Percentiles rank a stretch among this genome's conserved stretches.
Evolutionary conservation across 371 early-diverging fungal genomes (phyloP).

Genomic region (Mucor circinelloides): DNA sequence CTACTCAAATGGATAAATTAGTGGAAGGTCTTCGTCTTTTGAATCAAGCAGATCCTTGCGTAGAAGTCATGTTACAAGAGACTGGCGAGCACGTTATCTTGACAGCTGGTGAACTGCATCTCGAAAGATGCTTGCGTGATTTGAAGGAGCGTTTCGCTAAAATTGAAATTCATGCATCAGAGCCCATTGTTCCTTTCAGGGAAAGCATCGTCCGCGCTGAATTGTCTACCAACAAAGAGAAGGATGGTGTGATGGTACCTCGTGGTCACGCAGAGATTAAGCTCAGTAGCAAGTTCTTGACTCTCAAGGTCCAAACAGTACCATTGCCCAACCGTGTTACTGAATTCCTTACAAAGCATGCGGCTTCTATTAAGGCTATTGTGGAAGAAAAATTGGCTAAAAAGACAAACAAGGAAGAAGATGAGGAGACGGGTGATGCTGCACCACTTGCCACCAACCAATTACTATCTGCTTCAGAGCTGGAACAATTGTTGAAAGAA

Average conservation of each 20-base stretch:
- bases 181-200: slow-evolving; percentile 97
- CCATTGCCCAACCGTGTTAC: slow-evolving; percentile 79
- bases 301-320: slow-evolving; percentile 75
- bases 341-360: slow-evolving; percentile 62
- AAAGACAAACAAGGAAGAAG: slow-evolving; percentile 21
- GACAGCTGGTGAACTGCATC: slow-evolving; percentile 96
- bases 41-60: slow-evolving; percentile 94
- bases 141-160: slow-evolving; percentile 92
- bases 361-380: slow-evolving; percentile 64
- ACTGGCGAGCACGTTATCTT: slow-evolving; percentile 97
- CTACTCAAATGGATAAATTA: slow-evolving; percentile 84
- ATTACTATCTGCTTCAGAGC: slow-evolving; percentile 32
- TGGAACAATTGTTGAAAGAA: slow-evolving; percentile 38
- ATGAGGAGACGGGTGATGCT: slow-evolving; percentile 24
- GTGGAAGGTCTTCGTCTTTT: slow-evolving; percentile 85
- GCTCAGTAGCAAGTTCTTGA: slow-evolving; percentile 67
- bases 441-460: slow-evolving; percentile 9
- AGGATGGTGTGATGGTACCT: slow-evolving; percentile 49
- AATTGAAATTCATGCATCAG: slow-evolving; percentile 90
- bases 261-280: slow-evolving; percentile 65
- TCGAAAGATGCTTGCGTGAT: slow-evolving; percentile 95
- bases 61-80: slow-evolving; percentile 84
- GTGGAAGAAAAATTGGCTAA: slow-evolving; percentile 50
- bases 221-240: slow-evolving; percentile 46
- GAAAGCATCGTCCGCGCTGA: slow-evolving; percentile 79